Conservation (phyloP, 176 grass and related monocot genomes). For the Panicum miliaceum region DNA sequence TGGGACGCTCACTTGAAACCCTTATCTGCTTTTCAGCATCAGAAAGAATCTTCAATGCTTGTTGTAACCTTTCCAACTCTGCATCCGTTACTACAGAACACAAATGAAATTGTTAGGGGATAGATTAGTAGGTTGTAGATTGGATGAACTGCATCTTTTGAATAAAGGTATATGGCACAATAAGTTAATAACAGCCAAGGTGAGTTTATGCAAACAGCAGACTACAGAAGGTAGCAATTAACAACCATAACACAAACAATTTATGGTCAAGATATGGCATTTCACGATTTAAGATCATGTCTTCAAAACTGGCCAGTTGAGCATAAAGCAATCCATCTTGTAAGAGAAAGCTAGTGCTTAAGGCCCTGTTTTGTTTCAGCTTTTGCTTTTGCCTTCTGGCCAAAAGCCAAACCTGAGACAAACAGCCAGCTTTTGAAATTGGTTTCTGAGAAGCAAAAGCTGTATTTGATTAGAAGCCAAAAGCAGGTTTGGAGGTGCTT, state of each 20-base stretch:
- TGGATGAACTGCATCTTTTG: background rate
- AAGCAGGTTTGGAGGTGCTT: too few relatives aligned
- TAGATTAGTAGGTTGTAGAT: background rate
- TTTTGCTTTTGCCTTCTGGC: too few relatives aligned
- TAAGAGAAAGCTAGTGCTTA: background rate
- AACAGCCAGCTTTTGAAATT: too few relatives aligned
- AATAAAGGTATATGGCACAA: background rate
- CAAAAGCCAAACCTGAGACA: too few relatives aligned
- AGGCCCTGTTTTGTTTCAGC: too few relatives aligned
- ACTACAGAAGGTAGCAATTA: background rate
- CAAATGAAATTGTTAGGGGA: slow-evolving; percentile 10
- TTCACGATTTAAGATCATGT: background rate
- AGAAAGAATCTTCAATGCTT: slow-evolving; percentile 90
- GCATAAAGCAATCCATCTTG: background rate
- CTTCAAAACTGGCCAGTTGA: background rate
- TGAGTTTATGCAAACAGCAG: slow-evolving; percentile 1
- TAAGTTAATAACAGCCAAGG: background rate
- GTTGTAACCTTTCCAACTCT: slow-evolving; percentile 78
- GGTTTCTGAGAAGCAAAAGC: too few relatives aligned
- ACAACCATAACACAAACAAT: background rate
- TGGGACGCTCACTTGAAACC: slow-evolving; percentile 76
- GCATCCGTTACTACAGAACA: slow-evolving; percentile 66
- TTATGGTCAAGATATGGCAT: background rate
- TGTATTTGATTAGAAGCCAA: too few relatives aligned
- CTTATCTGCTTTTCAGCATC: slow-evolving; percentile 90